Evolutionary conservation across 2,329 filamentous ascomycete genomes (phyloP), one percentile per base, ranked within the genome.

Genomic region (Fusarium graminum): DNA sequence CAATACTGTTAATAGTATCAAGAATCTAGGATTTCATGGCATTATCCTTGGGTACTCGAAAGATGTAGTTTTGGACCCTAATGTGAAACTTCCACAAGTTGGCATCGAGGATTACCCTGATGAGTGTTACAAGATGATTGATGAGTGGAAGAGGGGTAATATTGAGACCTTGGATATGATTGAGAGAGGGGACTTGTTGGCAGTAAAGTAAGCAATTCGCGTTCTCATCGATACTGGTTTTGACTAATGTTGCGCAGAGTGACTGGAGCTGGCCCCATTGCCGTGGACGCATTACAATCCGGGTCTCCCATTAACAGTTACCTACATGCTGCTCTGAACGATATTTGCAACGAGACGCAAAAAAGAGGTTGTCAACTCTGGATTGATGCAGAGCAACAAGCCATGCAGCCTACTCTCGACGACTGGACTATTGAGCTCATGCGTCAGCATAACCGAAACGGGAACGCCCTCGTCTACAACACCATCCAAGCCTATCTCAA

Each of bases 401-500:
- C 76, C 12, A 78, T 79, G 68, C 81, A 83, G 19, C 69, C 67
- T 2, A 79, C 78, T 1, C 76, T 80, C 6, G 71, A 74, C 19
- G 56, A 69, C 4, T 71, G 72, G 52, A 72, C 75, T 1, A 69
- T 80, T 3, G 69, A 71, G 0, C 52, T 79, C 2, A 80, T 79
- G 77, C 74, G 74, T 3, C 67, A 75, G 40, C 79, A 75, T 70
- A 83, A 83, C 64, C 73, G 72, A 0, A 64, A 77, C 9, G 71
- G 70, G 1, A 47, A 67, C 1, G 78, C 68, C 1, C 56, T 79
- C 2, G 52, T 80, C 11, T 80, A 77, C 60, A 86, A 80, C 65
- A 88, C 85, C 0, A 87, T 87, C 66, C 86, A 88, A 59, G 83
- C 80, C 46, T 88, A 88, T 64, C 79, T 88, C 7, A 83, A 84